phyloP scores from a whole-genome alignment of 352 stramenopile species.

The Globisporangium megalacanthum region DNA sequence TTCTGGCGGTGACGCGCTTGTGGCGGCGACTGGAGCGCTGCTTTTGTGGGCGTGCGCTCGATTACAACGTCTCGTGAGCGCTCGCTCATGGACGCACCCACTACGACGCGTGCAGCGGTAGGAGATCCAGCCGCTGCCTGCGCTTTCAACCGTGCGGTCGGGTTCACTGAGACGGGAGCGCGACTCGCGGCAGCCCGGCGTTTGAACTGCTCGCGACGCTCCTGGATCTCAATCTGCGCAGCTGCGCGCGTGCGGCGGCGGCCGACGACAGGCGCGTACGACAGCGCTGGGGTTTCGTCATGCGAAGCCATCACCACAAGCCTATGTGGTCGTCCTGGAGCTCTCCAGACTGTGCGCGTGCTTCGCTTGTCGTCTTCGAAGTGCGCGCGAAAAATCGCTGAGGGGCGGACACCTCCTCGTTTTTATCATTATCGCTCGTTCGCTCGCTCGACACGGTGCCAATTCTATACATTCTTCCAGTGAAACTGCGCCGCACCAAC shows the following conservation, averaged over 20 bases:
- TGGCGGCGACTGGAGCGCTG: constrained; percentile 19
- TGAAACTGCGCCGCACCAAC: too few relatives aligned
- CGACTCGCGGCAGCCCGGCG: constrained; percentile 17
- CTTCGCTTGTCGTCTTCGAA: too few relatives aligned
- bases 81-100: constrained; percentile 24
- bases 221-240: constrained; percentile 21
- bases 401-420: too few relatives aligned
- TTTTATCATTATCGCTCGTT: too few relatives aligned
- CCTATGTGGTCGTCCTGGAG: background rate
- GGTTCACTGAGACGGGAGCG: constrained; percentile 8
- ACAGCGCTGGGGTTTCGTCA: constrained; percentile 1
- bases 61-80: constrained; percentile 10
- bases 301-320: background rate
- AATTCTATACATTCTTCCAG: too few relatives aligned
- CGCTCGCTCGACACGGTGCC: too few relatives aligned
- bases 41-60: constrained; percentile 47
- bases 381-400: too few relatives aligned
- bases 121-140: background rate
- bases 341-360: background rate
- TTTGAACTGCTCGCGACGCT: constrained; percentile 25
- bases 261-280: constrained; percentile 4
- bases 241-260: constrained; percentile 28
- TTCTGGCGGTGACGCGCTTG: constrained; percentile 10
- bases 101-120: constrained; percentile 1
- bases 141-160: background rate